Evolutionary conservation across 306 rosid genomes (phyloP).

Genomic region (Begonia masoniana): DNA sequence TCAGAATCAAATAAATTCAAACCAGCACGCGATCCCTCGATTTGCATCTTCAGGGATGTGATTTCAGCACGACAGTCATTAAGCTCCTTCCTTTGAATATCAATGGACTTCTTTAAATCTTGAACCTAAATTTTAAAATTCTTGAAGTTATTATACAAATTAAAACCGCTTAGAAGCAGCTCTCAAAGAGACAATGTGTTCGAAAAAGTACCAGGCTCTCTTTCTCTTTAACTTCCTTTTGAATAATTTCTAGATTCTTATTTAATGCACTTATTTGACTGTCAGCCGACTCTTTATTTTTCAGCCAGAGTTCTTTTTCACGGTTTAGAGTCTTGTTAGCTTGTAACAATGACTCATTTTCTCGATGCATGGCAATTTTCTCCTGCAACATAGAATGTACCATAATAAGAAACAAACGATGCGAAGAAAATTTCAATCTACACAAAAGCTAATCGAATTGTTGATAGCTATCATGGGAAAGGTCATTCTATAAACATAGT

Average conservation of each 20-base stretch:
- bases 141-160: too few species aligned
- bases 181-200: conserved; percentile 8
- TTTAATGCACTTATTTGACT: conserved; percentile 53
- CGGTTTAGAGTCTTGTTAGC: conserved; percentile 41
- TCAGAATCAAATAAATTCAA: conserved; percentile 26
- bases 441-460: not conserved
- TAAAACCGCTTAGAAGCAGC: conserved; percentile 7
- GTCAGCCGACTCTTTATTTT: conserved; percentile 54
- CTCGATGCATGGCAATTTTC: conserved; percentile 54
- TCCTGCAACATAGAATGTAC: conserved; percentile 38
- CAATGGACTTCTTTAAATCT: conserved; percentile 64
- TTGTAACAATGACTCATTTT: conserved; percentile 48
- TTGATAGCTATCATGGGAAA: too few species aligned
- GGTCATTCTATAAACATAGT: too few species aligned
- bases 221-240: conserved; percentile 74
- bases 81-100: conserved; percentile 63
- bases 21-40: conserved; percentile 51
- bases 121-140: conserved; percentile 39
- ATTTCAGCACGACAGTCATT: conserved; percentile 80
- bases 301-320: conserved; percentile 51
- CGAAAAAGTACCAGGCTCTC: conserved; percentile 52
- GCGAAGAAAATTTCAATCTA: not conserved
- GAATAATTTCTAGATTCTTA: conserved; percentile 67
- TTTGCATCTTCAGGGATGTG: conserved; percentile 75
- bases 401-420: conserved; percentile 2